Conservation (phyloP, 208 protist species). For the Trypanosoma brucei region DNA sequence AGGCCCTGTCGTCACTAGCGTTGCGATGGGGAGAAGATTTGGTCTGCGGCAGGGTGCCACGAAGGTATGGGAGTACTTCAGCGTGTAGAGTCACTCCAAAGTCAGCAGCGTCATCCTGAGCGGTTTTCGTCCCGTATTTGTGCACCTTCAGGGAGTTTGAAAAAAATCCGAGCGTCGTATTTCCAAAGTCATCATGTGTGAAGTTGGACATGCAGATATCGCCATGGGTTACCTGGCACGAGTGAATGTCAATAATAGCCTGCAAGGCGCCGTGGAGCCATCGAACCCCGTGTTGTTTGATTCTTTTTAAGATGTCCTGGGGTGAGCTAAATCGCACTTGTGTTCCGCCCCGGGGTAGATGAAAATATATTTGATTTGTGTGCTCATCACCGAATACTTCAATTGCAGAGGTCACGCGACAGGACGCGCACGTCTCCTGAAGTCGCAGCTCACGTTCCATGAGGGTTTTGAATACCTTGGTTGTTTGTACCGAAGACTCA, state of each 20-base stretch:
- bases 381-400: slow-evolving; percentile 57
- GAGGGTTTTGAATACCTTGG: slow-evolving; percentile 27
- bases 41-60: background rate
- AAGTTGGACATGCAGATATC: slow-evolving; percentile 51
- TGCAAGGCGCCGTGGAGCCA: slow-evolving; percentile 69
- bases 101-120: slow-evolving; percentile 23
- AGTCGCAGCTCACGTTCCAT: slow-evolving; percentile 39
- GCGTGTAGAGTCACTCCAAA: slow-evolving; percentile 24
- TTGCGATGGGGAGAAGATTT: background rate
- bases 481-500: background rate
- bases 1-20: background rate
- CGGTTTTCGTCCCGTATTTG: slow-evolving; percentile 5
- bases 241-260: slow-evolving; percentile 56
- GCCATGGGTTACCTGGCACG: slow-evolving; percentile 52
- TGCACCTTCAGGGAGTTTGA: slow-evolving; percentile 17
- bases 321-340: slow-evolving; percentile 63
- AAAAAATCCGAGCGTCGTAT: slow-evolving; percentile 59
- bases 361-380: slow-evolving; percentile 47
- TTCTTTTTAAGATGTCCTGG: slow-evolving; percentile 48
- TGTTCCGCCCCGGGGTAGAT: slow-evolving; percentile 56
- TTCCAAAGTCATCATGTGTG: slow-evolving; percentile 77
- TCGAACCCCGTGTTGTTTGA: slow-evolving; percentile 39
- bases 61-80: slow-evolving; percentile 46
- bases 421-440: slow-evolving; percentile 32
- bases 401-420: slow-evolving; percentile 34